Percentiles rank a stretch among this genome's conserved stretches.
Conservation (phyloP, 1,284 basidiomycete genomes). For the Cerioporus squamosus region DNA sequence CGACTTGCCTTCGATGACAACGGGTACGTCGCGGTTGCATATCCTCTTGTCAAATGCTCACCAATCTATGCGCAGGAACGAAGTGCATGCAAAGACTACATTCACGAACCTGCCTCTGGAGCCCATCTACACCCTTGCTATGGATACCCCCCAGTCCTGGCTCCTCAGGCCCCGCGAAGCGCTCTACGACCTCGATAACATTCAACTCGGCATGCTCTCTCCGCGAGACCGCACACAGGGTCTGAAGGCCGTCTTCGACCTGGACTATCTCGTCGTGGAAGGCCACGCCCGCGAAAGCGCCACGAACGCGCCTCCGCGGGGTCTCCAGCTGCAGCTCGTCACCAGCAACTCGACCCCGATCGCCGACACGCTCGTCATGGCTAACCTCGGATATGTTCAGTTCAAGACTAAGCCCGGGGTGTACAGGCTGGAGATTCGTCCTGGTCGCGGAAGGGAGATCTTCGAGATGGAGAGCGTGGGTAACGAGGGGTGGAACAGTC, state of each 20-base stretch:
- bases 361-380: slow-evolving; percentile 89
- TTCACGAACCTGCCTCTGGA: slow-evolving; percentile 63
- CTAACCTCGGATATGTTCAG: slow-evolving; percentile 95
- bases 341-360: slow-evolving; percentile 54
- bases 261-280: slow-evolving; percentile 92
- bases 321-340: slow-evolving; percentile 83
- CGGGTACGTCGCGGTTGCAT: slow-evolving; percentile 54
- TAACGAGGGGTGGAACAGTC: slow-evolving; percentile 83
- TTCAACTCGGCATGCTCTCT: slow-evolving; percentile 77
- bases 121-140: slow-evolving; percentile 88
- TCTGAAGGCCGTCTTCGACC: slow-evolving; percentile 83
- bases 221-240: slow-evolving; percentile 54
- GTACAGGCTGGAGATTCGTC: slow-evolving; percentile 82
- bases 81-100: slow-evolving; percentile 52
- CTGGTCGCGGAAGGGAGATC: slow-evolving; percentile 81
- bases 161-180: slow-evolving; percentile 90
- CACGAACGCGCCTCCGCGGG: slow-evolving; percentile 74
- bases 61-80: slow-evolving; percentile 43
- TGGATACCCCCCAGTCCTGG: slow-evolving; percentile 94
- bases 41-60: background rate
- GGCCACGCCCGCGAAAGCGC: slow-evolving; percentile 86
- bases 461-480: slow-evolving; percentile 86
- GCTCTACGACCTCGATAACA: slow-evolving; percentile 94
- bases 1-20: slow-evolving; percentile 68
- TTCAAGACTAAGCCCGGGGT: slow-evolving; percentile 93